Evolutionary conservation across 805 yeast species (phyloP), one percentile per base, ranked within the genome.

Genomic region (Kuraishia piskuri): DNA sequence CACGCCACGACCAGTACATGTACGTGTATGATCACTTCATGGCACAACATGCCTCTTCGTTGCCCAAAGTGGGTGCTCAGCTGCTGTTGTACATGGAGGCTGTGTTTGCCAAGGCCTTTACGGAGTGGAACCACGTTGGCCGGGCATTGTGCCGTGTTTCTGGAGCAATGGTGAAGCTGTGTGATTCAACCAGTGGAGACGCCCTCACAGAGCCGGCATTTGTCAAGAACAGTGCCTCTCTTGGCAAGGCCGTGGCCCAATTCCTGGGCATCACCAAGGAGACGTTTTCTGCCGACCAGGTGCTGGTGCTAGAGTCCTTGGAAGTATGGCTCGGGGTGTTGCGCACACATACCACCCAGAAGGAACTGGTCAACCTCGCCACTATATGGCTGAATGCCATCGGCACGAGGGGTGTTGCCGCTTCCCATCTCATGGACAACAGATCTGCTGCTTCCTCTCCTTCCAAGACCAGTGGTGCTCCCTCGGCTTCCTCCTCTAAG

Each of bases 121-220:
- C 72, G 2, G 79, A 74, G 50, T 84, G 90, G 90, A 80, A 73
- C 63, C 74, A 81, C 40, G 72, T 79, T 49, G 83, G 88, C 3
- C 73, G 89, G 61, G 79, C 88, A 0, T 67, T 83, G 46, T 84
- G 89, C 59, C 76, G 90, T 51, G 73, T 80, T 9, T 73, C 81
- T 20, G 73, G 81, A 3, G 68, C 82, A 49, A 60, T 86, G 46
- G 62, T 84, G 52, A 76, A 75, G 55, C 54, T 78, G 5, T 66
- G 80, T 1, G 62, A 68, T 2, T 48, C 48, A 3, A 50, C 52
- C 5, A 22, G 24, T 22, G 44, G 44, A 22, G 52, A 50, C 40
- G 22, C 22, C 19, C 22, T 26, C 7, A 17, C 40, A 17, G 49
- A 23, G 9, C 26, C 31, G 3, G 19, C n/a, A 3, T 52, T 52